Base-by-base conservation (phyloP, 805 yeast genomes). In the Jamesozyma spencerorum region DNA sequence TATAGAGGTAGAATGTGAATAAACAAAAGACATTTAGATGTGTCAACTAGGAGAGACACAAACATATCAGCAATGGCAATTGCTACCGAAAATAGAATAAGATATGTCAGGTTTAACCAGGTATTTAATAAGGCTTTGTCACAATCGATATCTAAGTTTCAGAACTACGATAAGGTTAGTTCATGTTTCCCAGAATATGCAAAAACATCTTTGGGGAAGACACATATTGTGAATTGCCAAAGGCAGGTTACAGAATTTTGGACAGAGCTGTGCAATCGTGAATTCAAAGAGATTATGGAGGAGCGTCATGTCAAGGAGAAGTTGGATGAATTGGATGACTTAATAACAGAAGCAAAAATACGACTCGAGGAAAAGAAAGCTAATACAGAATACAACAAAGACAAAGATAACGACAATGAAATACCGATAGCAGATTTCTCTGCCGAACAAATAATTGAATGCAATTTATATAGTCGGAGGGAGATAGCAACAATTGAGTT, bases 181-280 rank as follows among this genome's bases (percentile, higher is more conserved):
- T 52, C 69, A 17, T 77, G 83, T 51, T 79, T 73, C 51, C 84
- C 84, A 2, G 57, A 61, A 5, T 66, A 75, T 33, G 67, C 79
- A 2, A 41, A 53, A n/a, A 58, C 69, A 13, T 63, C 60, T n/a
- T 68, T 64, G 18, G 81, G 79, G 3, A 56, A 62, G 3, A 61
- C 61, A 18, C 63, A 69, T 3, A 61, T 78, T 14, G 65, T 65
- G 17, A 66, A 68, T 19, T 79, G 79, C 6, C 63, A 75, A 36
- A 59, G 63, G 17, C 83, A 77, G 48, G 71, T 78, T 11, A 62
- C 68, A 14, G 63, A 66, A 31, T 75, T 71, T 46, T 77, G 80
- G 76, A 65, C 64, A 31, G 59, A 63, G 22, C 64, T 71, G n/a
- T 65, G 71, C 20, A 51, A 66, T 34, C 63, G 69, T 37, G 84